Evolutionary conservation across 2,329 filamentous ascomycete species (phyloP).

Genomic region (Sporothrix pseudoabietina): DNA sequence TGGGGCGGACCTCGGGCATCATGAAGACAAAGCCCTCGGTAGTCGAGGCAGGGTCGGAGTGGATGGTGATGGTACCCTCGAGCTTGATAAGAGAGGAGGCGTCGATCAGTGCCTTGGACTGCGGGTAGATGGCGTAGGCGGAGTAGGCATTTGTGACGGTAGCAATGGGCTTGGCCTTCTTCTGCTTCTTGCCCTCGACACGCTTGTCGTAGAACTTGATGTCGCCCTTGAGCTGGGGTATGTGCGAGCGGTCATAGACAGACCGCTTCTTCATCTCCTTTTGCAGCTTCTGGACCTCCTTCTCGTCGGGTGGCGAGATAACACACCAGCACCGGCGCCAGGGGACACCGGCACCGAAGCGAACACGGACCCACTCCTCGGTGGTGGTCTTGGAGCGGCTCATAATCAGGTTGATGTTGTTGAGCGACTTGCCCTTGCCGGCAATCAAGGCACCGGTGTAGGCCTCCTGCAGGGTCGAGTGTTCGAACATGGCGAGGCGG

Average conservation of each 20-base stretch:
- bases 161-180: slow-evolving; percentile 87
- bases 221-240: slow-evolving; percentile 74
- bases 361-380: slow-evolving; percentile 92
- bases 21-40: slow-evolving; percentile 96
- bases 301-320: slow-evolving; percentile 88
- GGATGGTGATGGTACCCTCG: slow-evolving; percentile 86
- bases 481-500: slow-evolving; percentile 89
- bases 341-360: slow-evolving; percentile 92
- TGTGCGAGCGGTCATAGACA: slow-evolving; percentile 73
- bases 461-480: slow-evolving; percentile 88
- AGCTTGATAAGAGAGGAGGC: slow-evolving; percentile 93
- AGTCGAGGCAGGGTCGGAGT: slow-evolving; percentile 73
- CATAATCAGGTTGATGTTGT: slow-evolving; percentile 89
- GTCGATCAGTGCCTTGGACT: slow-evolving; percentile 90
- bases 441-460: slow-evolving; percentile 96
- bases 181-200: slow-evolving; percentile 76
- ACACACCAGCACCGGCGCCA: slow-evolving; percentile 98
- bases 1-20: slow-evolving; percentile 93
- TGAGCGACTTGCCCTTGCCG: slow-evolving; percentile 84
- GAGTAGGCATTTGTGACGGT: slow-evolving; percentile 89
- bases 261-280: slow-evolving; percentile 82
- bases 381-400: slow-evolving; percentile 74
- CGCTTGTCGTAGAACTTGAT: slow-evolving; percentile 93
- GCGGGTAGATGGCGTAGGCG: slow-evolving; percentile 93
- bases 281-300: slow-evolving; percentile 80